These are phyloP conservation scores for Amaranthus tricolor DNA, from an alignment of 179 eudicot species.

Conservation along the genomic window DNA sequence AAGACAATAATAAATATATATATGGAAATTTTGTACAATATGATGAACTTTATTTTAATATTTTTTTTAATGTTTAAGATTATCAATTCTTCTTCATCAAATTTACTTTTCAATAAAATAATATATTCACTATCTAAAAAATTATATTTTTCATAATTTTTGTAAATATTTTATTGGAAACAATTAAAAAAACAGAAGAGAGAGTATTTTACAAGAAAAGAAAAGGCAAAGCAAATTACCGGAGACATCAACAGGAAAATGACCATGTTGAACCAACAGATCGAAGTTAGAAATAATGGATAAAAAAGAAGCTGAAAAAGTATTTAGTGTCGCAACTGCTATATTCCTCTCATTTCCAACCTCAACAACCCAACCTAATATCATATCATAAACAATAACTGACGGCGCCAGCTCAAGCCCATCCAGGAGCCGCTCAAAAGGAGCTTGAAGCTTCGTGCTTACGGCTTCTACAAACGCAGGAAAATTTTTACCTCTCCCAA, in stretches of 20 bases:
- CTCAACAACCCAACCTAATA: constrained; percentile 37
- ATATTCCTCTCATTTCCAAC: constrained; percentile 41
- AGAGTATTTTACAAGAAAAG: too few species aligned
- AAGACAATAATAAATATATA: too few species aligned
- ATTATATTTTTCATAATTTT: too few species aligned
- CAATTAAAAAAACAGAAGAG: too few species aligned
- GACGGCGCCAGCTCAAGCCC: constrained; percentile 36
- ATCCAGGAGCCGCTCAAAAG: constrained; percentile 50
- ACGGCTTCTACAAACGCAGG: constrained; percentile 39
- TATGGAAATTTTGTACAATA: too few species aligned
- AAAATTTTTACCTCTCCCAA: constrained; percentile 42
- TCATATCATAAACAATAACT: constrained; percentile 40
- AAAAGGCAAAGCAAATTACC: constrained; percentile 29
- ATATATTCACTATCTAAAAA: too few species aligned
- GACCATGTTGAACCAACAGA: constrained; percentile 35
- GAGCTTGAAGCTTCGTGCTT: constrained; percentile 43
- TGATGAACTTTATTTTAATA: too few species aligned
- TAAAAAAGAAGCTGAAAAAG: constrained; percentile 42
- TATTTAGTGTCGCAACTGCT: constrained; percentile 44
- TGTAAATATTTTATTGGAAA: too few species aligned
- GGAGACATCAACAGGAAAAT: constrained; percentile 35
- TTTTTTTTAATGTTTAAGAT: too few species aligned
- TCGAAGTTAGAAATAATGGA: constrained; percentile 32
- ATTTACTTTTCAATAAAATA: too few species aligned
- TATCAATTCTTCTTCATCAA: too few species aligned